These are phyloP conservation scores for Alternaria metachromatica DNA, from an alignment of 2,329 filamentous ascomycete species.

Conservation along the genomic window DNA sequence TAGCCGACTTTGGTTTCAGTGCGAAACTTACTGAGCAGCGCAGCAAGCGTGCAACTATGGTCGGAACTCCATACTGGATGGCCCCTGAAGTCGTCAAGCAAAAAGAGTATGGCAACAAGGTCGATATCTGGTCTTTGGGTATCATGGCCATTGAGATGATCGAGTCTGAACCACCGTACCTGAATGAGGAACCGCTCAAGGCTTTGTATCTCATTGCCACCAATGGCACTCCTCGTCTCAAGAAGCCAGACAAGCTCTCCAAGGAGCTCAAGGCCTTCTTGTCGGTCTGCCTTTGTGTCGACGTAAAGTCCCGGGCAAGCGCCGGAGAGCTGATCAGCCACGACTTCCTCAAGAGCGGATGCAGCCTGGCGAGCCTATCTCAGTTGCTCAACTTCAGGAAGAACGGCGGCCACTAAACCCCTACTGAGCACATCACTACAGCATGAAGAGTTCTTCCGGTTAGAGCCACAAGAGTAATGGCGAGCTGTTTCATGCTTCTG, in stretches of 20 bases:
- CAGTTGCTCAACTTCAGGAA: slow-evolving; percentile 85
- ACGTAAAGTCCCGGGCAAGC: slow-evolving; percentile 92
- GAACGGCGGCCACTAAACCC: slow-evolving; percentile 62
- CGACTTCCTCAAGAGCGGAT: slow-evolving; percentile 94
- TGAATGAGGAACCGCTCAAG: slow-evolving; percentile 97
- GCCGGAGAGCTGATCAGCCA: slow-evolving; percentile 88
- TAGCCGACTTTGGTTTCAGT: slow-evolving; percentile 98
- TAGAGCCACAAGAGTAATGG: slow-evolving; percentile 6
- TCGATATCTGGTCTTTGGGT: slow-evolving; percentile 97
- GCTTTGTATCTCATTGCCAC: slow-evolving; percentile 97
- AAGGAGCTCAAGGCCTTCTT: slow-evolving; percentile 98
- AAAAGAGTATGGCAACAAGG: slow-evolving; percentile 97
- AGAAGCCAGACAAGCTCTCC: slow-evolving; percentile 97
- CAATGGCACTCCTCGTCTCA: slow-evolving; percentile 93
- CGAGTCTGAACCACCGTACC: slow-evolving; percentile 95
- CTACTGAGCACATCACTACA: not conserved
- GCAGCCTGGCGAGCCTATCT: slow-evolving; percentile 79
- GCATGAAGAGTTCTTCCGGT: not conserved
- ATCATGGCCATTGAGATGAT: slow-evolving; percentile 99
- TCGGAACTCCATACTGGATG: slow-evolving; percentile 99
- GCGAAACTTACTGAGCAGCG: slow-evolving; percentile 97
- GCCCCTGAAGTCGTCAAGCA: slow-evolving; percentile 99
- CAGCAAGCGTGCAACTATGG: slow-evolving; percentile 98
- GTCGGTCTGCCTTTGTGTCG: slow-evolving; percentile 93
- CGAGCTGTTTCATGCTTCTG: slow-evolving; percentile 17